A percentile compares a stretch with the other conserved stretches of the same genome.
Evolutionary conservation across 2,329 filamentous ascomycete species (phyloP).

Genomic region (Colletotrichum horii): DNA sequence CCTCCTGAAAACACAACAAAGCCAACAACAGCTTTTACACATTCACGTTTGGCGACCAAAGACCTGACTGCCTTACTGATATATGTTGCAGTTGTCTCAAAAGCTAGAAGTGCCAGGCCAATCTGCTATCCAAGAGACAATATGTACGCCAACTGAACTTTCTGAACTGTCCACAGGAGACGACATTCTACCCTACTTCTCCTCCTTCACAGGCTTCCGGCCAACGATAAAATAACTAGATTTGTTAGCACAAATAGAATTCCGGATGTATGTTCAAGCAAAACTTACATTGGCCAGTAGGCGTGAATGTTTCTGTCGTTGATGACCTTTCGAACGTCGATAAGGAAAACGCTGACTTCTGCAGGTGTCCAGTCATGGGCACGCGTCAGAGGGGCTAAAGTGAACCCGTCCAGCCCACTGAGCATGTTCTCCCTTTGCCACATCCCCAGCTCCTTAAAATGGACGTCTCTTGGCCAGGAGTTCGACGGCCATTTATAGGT

Average conservation of each 20-base stretch:
- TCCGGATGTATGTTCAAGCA: too few species aligned
- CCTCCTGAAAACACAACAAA: too few species aligned
- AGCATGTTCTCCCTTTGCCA: slow-evolving; percentile 37
- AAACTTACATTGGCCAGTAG: neutral
- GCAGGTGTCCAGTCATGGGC: slow-evolving; percentile 34
- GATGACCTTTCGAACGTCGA: neutral
- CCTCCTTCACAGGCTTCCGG: neutral
- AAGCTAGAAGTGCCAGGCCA: too few species aligned
- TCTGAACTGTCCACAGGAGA: too few species aligned
- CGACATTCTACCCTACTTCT: too few species aligned
- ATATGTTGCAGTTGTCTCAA: too few species aligned
- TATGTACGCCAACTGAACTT: too few species aligned
- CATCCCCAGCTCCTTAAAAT: slow-evolving; percentile 37
- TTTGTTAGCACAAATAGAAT: neutral
- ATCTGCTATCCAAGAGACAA: too few species aligned
- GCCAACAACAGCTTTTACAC: too few species aligned
- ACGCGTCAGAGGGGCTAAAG: slow-evolving; percentile 37
- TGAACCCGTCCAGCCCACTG: slow-evolving; percentile 37
- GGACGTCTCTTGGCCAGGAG: slow-evolving; percentile 35
- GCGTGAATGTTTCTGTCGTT: neutral
- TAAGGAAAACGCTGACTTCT: slow-evolving; percentile 31
- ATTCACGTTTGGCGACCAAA: too few species aligned
- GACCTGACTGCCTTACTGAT: too few species aligned
- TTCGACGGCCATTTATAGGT: slow-evolving; percentile 38
- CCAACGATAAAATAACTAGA: neutral